Percentiles rank a stretch among this genome's conserved stretches.
Evolutionary conservation across 2,329 filamentous ascomycete species (phyloP).

Genomic region (Fusarium cicatricum): DNA sequence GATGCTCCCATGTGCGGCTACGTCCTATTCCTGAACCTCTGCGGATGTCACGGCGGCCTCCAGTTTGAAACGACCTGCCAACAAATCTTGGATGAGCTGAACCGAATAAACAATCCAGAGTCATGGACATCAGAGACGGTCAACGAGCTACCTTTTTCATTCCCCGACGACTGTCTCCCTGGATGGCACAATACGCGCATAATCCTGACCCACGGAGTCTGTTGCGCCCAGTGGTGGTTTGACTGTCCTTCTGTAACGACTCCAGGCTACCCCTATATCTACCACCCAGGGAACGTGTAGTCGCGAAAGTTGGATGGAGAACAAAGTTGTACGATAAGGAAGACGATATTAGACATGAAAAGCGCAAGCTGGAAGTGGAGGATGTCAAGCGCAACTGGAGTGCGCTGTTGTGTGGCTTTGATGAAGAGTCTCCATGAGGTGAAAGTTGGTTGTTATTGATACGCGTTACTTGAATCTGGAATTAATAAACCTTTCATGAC

Average conservation of each 20-base stretch:
- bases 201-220: constrained; percentile 20
- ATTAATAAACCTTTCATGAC: too few species aligned
- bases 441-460: not conserved
- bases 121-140: constrained; percentile 36
- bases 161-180: constrained; percentile 38
- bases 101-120: constrained; percentile 41
- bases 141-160: constrained; percentile 37
- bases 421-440: not conserved
- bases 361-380: constrained; percentile 19
- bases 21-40: constrained; percentile 38
- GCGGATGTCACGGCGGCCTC: constrained; percentile 41
- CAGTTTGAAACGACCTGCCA: constrained; percentile 37
- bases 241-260: constrained; percentile 27
- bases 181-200: constrained; percentile 40
- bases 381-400: not conserved
- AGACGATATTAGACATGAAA: constrained; percentile 10
- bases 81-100: constrained; percentile 36
- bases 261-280: constrained; percentile 24
- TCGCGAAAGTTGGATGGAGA: not conserved
- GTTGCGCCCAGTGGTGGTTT: constrained; percentile 29
- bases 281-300: not conserved
- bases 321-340: constrained; percentile 11
- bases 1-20: constrained; percentile 43
- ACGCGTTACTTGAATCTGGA: not conserved
- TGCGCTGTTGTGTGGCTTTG: not conserved